Evolutionary conservation across 2,329 filamentous ascomycete species (phyloP).

Genomic region (Dendrostoma leiphaemia): DNA sequence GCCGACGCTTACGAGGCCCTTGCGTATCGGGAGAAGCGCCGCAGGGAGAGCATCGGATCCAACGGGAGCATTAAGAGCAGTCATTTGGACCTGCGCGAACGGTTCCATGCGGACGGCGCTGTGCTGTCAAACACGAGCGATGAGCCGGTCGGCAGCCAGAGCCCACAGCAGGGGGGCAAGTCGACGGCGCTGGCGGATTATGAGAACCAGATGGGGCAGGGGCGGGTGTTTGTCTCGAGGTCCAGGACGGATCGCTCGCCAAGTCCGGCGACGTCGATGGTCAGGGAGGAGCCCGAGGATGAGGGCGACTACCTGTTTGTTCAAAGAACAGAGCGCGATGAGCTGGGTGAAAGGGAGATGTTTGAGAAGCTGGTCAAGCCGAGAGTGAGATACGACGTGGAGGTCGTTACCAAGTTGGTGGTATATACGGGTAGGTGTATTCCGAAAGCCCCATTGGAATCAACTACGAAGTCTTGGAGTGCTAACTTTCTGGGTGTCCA

Average conservation of each 20-base stretch:
- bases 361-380: conserved; percentile 83
- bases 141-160: conserved; percentile 41
- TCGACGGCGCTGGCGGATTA: conserved; percentile 55
- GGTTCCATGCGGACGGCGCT: conserved; percentile 25
- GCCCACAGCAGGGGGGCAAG: conserved; percentile 32
- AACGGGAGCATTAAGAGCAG: conserved; percentile 47
- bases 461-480: conserved; percentile 6
- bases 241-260: conserved; percentile 24
- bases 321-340: conserved; percentile 39
- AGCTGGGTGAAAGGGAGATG: conserved; percentile 70
- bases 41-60: conserved; percentile 54
- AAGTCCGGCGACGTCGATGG: conserved; percentile 20
- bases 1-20: conserved; percentile 95
- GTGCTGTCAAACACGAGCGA: conserved; percentile 23
- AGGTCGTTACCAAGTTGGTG: conserved; percentile 94
- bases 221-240: conserved; percentile 40
- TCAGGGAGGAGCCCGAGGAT: conserved; percentile 22
- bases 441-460: not conserved
- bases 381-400: conserved; percentile 93
- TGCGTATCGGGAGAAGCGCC: conserved; percentile 74
- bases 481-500: conserved; percentile 29
- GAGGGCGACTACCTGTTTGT: conserved; percentile 25
- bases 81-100: conserved; percentile 38
- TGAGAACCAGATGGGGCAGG: conserved; percentile 73
- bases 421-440: conserved; percentile 77